A percentile compares a stretch with the other conserved stretches of the same genome.
Evolutionary conservation across 441 rosid genomes (phyloP).

Genomic region (Gossypium trilobum): DNA sequence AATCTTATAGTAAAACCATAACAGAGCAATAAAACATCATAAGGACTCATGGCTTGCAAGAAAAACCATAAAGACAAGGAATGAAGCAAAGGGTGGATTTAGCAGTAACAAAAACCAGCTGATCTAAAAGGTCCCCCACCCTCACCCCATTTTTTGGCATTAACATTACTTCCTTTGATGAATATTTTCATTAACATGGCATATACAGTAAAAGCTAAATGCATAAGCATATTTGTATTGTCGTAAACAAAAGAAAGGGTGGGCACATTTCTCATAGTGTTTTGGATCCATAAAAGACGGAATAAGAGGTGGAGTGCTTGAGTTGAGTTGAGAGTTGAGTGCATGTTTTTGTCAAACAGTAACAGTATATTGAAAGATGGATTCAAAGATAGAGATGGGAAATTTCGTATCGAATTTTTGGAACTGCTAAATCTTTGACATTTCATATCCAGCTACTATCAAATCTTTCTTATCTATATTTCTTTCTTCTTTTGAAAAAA

Average conservation of each 20-base stretch:
- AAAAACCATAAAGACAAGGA: too few relatives aligned
- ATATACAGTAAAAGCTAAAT: background rate
- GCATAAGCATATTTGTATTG: background rate
- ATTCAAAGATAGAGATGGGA: background rate
- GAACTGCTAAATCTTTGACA: background rate
- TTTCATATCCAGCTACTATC: background rate
- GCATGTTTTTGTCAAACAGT: background rate
- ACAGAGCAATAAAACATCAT: background rate
- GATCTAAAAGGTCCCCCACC: too few relatives aligned
- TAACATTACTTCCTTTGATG: background rate
- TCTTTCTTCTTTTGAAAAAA: background rate
- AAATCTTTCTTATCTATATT: background rate
- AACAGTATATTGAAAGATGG: background rate
- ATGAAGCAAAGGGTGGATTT: too few relatives aligned
- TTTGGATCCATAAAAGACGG: slow-evolving; percentile 3
- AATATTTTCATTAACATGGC: background rate
- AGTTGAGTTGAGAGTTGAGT: background rate
- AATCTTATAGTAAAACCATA: too few relatives aligned
- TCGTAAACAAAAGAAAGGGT: background rate
- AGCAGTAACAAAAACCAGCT: too few relatives aligned
- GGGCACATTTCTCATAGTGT: background rate
- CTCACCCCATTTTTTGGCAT: background rate
- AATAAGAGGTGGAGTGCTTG: background rate
- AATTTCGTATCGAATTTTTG: background rate
- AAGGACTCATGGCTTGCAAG: too few relatives aligned